Percentiles rank a stretch among this genome's conserved stretches.
phyloP scores from a whole-genome alignment of 2,329 filamentous ascomycete genomes.

The Pseudopithomyces maydicus region DNA sequence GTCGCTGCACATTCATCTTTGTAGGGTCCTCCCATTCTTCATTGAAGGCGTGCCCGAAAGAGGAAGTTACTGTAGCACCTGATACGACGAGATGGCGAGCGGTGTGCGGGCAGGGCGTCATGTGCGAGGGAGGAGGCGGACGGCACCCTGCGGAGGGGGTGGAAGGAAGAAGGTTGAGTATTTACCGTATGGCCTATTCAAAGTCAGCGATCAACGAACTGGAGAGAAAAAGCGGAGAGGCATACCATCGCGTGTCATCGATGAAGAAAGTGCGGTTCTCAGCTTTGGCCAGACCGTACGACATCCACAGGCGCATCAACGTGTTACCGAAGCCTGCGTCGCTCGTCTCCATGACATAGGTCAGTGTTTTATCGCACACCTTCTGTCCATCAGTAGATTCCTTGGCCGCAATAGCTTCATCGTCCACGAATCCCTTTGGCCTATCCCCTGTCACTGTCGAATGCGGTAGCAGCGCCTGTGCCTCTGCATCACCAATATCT shows the following conservation, averaged over 20 bases:
- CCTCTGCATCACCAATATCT: conserved; percentile 74
- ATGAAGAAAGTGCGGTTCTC: conserved; percentile 81
- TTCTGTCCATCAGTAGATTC: conserved; percentile 44
- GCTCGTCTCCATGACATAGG: conserved; percentile 74
- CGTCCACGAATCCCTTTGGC: conserved; percentile 45
- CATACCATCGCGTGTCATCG: conserved; percentile 76
- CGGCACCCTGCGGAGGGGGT: conserved; percentile 70
- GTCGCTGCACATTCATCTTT: conserved; percentile 57
- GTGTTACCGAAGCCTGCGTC: conserved; percentile 79
- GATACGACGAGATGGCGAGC: conserved; percentile 78
- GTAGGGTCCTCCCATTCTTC: conserved; percentile 57
- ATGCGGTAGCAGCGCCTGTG: conserved; percentile 63
- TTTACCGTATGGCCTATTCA: conserved; percentile 69
- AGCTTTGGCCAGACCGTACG: conserved; percentile 77
- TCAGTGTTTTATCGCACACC: conserved; percentile 73
- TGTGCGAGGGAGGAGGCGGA: conserved; percentile 74
- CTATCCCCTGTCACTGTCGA: conserved; percentile 44
- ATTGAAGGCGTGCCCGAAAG: conserved; percentile 66
- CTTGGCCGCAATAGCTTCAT: conserved; percentile 36
- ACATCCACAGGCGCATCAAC: conserved; percentile 80
- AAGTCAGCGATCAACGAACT: conserved; percentile 20
- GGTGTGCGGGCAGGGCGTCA: conserved; percentile 78
- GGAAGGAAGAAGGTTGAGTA: conserved; percentile 74
- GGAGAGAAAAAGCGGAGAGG: neutral
- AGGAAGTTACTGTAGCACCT: conserved; percentile 66